These are phyloP conservation scores for Populus nigra DNA, from an alignment of 345 rosid species.

Conservation along the genomic window DNA sequence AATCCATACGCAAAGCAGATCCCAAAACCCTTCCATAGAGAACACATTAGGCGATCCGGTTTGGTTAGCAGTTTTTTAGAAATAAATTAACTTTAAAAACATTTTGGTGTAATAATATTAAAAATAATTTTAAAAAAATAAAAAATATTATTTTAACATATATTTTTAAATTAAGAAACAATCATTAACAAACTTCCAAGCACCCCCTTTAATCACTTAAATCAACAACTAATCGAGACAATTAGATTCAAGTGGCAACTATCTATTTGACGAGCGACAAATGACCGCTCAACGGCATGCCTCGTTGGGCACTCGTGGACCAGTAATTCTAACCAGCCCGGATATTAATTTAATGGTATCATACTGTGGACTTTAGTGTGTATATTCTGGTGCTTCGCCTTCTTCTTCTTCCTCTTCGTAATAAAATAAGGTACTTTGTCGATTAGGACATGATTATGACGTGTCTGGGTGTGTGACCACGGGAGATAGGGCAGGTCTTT, in stretches of 20 bases:
- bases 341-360: neutral
- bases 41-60: neutral
- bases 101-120: too few species aligned
- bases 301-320: neutral
- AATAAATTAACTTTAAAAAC: too few species aligned
- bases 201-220: neutral
- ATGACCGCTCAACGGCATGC: neutral
- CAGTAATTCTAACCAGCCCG: neutral
- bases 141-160: too few species aligned
- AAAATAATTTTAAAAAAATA: too few species aligned
- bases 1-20: neutral
- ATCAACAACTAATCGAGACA: neutral
- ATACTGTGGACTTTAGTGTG: neutral
- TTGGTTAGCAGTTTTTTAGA: too few species aligned
- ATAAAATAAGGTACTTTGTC: neutral
- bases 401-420: neutral
- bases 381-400: too few species aligned
- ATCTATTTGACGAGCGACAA: neutral
- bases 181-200: too few species aligned
- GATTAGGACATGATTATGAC: constrained; percentile 7
- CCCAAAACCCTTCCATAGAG: neutral
- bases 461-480: neutral
- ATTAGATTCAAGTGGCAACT: neutral
- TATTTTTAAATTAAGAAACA: too few species aligned
- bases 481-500: neutral